Evolutionary conservation across 805 yeast species (phyloP), one percentile per base, ranked within the genome.

Genomic region (Ogataea sp.): DNA sequence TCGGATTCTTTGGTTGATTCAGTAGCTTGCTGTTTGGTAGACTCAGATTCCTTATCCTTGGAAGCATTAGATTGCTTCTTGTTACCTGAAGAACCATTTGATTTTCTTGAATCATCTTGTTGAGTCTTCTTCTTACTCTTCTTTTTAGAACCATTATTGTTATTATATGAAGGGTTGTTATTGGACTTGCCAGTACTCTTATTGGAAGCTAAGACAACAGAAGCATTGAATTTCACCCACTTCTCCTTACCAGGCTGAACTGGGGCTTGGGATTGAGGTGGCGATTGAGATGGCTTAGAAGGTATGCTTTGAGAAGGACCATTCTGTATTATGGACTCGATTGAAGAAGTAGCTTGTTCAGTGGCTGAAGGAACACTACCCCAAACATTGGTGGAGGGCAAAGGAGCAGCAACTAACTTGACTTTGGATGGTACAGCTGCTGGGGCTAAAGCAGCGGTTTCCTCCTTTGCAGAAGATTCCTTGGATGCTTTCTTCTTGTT

Each of bases 201-300:
- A 34, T 44, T 45, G 2, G 58, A 40, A 17, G 70, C 64, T 31
- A 72, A 63, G 21, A 70, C 70, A 36, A 73, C 73, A 16, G 61
- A 53, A 32, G 74, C 83, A 21, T 75, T 70, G 55, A 73, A 75
- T n/a, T 86, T 86, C 30, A 79, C 72, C 85, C 86, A 80, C 55
- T 81, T 83, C 50, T 75, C 82, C 51, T 73, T 77, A 40, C 78
- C 78, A 14, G 59, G 35, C 43, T 54, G 47, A 38, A 52, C 51
- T 42, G 56, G 33, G 16, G 33, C 16, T 30, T 30, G 33, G n/a
- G 59, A 35, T 43, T 54, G 47, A 38, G 52, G 51, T 42, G 56
- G 33, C 11, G 33, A 30, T 30, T 30, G 33, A 11, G 21, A 17
- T 6, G 33, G 11, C 11, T 14, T 14, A n/a, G 21, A 17, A 18